Percentiles rank a stretch among this genome's conserved stretches.
Evolutionary conservation across 345 rosid genomes (phyloP).

Genomic region (Eutrema japonicum): DNA sequence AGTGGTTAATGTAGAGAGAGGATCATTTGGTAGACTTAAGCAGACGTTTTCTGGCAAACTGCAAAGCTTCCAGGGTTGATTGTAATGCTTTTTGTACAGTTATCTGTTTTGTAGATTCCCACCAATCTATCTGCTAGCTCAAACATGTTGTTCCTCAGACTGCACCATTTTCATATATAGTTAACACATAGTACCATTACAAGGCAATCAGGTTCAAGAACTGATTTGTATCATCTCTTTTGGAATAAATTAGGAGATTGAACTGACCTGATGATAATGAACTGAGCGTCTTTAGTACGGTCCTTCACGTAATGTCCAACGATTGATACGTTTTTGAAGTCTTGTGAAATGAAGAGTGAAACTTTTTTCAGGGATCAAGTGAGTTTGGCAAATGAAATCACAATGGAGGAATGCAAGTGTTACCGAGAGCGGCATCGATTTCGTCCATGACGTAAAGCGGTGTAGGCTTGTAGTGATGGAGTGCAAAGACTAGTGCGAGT

Average conservation of each 20-base stretch:
- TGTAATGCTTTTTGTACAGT: constrained; percentile 96
- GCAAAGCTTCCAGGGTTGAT: constrained; percentile 87
- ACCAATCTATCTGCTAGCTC: constrained; percentile 95
- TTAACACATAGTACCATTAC: not conserved
- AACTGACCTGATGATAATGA: constrained; percentile 86
- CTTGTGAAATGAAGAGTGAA: constrained; percentile 48
- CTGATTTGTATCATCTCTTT: not conserved
- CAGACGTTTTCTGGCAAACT: constrained; percentile 60
- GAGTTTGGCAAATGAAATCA: constrained; percentile 5
- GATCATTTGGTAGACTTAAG: constrained; percentile 25
- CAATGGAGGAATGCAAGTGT: not conserved
- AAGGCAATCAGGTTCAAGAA: not conserved
- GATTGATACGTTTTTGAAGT: constrained; percentile 96
- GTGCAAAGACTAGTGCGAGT: constrained; percentile 93
- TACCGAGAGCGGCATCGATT: constrained; percentile 97
- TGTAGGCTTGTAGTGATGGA: constrained; percentile 99
- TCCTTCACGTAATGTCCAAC: constrained; percentile 99
- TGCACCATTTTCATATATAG: constrained; percentile 48
- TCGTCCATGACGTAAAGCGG: constrained; percentile 99
- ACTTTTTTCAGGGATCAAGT: constrained; percentile 3
- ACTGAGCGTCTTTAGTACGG: constrained; percentile 93
- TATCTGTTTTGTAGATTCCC: constrained; percentile 95
- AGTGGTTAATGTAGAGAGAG: constrained; percentile 17
- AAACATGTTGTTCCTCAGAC: constrained; percentile 98
- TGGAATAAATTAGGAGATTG: not conserved